Evolutionary conservation across 2,329 filamentous ascomycete genomes (phyloP).

Genomic region (Cryoendolithus antarcticus): DNA sequence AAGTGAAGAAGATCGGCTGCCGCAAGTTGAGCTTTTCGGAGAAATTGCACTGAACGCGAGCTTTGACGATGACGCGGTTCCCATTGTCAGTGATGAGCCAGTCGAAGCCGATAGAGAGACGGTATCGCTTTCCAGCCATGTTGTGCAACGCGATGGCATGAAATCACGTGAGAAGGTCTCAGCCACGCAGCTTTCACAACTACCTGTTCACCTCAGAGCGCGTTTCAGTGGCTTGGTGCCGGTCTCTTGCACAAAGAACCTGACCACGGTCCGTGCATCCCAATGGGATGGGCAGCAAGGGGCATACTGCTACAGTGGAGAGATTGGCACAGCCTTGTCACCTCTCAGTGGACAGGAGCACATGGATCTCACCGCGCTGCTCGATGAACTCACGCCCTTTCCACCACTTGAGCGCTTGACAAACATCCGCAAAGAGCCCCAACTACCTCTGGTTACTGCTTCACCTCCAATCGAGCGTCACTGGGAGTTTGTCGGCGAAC

Average conservation of each 20-base stretch:
- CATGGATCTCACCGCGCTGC: constrained; percentile 1
- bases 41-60: constrained; percentile 8
- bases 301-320: constrained; percentile 15
- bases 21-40: constrained; percentile 8
- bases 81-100: too few species aligned
- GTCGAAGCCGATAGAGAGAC: too few species aligned
- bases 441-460: too few species aligned
- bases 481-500: constrained; percentile 6
- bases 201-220: constrained; percentile 3
- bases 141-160: constrained; percentile 7
- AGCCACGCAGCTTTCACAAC: constrained; percentile 7
- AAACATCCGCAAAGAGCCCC: too few species aligned
- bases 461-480: not conserved
- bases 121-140: constrained; percentile 5
- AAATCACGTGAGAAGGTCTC: constrained; percentile 4
- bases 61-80: constrained; percentile 5
- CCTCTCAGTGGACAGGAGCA: constrained; percentile 1
- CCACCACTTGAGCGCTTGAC: not conserved
- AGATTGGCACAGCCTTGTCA: constrained; percentile 6
- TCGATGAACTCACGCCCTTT: not conserved
- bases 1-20: too few species aligned
- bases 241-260: not conserved
- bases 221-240: not conserved
- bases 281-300: constrained; percentile 4
- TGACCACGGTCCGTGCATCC: constrained; percentile 7